Evolutionary conservation across 2,329 filamentous ascomycete species (phyloP).

Genomic region (Ophiocordyceps camponoti-saundersi): DNA sequence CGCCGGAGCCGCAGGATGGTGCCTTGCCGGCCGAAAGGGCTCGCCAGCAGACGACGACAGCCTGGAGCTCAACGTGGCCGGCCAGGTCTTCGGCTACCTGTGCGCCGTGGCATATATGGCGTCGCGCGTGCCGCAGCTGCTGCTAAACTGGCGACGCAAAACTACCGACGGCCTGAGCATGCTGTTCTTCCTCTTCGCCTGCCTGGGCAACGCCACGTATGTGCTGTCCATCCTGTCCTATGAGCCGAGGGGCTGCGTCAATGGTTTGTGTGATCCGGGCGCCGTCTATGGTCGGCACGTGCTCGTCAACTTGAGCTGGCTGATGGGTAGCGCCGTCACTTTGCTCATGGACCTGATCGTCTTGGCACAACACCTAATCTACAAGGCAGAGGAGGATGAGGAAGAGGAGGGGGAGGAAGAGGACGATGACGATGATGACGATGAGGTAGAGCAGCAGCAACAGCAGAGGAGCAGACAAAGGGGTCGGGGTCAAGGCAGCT

Average conservation of each 20-base stretch:
- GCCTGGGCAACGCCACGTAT: slow-evolving; percentile 86
- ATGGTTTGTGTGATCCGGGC: slow-evolving; percentile 48
- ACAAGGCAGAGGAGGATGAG: slow-evolving; percentile 28
- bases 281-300: slow-evolving; percentile 70
- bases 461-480: not conserved
- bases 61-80: slow-evolving; percentile 55
- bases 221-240: slow-evolving; percentile 85
- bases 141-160: slow-evolving; percentile 84
- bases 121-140: slow-evolving; percentile 73
- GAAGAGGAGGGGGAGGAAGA: not conserved
- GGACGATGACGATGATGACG: not conserved
- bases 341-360: slow-evolving; percentile 71
- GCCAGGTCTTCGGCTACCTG: slow-evolving; percentile 86
- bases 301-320: slow-evolving; percentile 78
- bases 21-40: slow-evolving; percentile 34
- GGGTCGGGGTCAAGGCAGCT: slow-evolving; percentile 9
- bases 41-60: slow-evolving; percentile 22
- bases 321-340: slow-evolving; percentile 78
- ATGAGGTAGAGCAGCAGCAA: not conserved
- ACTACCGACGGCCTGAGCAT: slow-evolving; percentile 86
- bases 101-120: slow-evolving; percentile 82
- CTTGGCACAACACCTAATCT: slow-evolving; percentile 84
- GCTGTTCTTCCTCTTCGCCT: slow-evolving; percentile 93
- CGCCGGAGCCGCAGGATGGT: slow-evolving; percentile 78
- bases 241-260: slow-evolving; percentile 58